Evolutionary conservation across 352 stramenopile genomes (phyloP), one percentile per base, ranked within the genome.

Genomic region (Globisporangium nodosum): DNA sequence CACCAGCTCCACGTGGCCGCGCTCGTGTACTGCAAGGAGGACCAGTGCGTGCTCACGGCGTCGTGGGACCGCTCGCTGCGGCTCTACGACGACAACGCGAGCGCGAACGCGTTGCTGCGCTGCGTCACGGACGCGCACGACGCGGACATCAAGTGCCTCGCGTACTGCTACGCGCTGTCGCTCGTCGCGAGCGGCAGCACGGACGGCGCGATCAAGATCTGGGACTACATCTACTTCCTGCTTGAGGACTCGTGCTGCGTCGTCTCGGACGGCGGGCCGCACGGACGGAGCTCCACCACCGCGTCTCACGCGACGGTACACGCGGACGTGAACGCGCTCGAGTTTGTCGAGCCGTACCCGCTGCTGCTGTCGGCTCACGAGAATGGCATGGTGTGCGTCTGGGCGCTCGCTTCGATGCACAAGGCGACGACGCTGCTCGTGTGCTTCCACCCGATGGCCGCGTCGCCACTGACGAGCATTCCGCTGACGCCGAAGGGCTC

Each of bases 211-310:
- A 84, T 93, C 54, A 90, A 93, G 57, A 78, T 93, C n/a, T 93
- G 83, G 83, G 83, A 93, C 65, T 91, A 91, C 49, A 76, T 92
- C 51, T 92, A 88, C 52, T 92, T 92, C 43, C 60, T 92, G 16
- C 73, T 91, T 0, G 83, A 92, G 49, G 78, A 91, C 33, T 73
- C 63, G 21, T 87, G 79, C 49, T 13, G 18, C 3, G n/a, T 30
- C 33, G 9, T 37, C 9, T 37, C 33, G 1, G 33, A 37, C 6
- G 9, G 64, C 50, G 0, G 52, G 65, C 27, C 56, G 58, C 16
- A 27, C 24, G 24, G 33, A 6, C 6, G 33, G 0, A 37, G 33
- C 33, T 37, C 33, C 9, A 11, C 33, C 5, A 11, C 33, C 6
- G 24, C 46, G 37, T 5, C 47, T 31, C 42, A 54, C n/a, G 5